Evolutionary conservation across 2,329 filamentous ascomycete species (phyloP).

Genomic region (Madurella fahalii): DNA sequence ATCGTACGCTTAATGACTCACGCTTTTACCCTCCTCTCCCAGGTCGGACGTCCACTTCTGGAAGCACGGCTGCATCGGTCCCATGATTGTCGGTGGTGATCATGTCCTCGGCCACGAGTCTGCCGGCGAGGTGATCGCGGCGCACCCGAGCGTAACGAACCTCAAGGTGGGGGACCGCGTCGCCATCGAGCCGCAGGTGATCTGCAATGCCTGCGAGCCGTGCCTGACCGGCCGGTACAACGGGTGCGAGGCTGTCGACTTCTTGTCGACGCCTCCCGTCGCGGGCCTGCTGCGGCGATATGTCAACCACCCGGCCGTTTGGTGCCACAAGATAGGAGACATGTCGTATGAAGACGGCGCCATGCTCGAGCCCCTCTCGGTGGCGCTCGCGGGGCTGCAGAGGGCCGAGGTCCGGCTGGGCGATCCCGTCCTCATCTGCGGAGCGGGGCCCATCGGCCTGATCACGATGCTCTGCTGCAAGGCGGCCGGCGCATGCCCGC

Average conservation of each 20-base stretch:
- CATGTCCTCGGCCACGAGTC: constrained; percentile 96
- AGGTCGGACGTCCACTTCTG: constrained; percentile 97
- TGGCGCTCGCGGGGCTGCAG: constrained; percentile 84
- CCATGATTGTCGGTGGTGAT: constrained; percentile 85
- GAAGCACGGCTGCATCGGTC: constrained; percentile 91
- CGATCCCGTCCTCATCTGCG: constrained; percentile 84
- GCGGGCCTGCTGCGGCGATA: constrained; percentile 84
- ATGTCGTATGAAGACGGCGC: constrained; percentile 92
- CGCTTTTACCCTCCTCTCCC: constrained; percentile 19
- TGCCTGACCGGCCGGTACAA: constrained; percentile 94
- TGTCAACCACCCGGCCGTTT: constrained; percentile 88
- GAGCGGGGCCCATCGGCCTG: constrained; percentile 89
- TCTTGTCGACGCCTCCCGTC: constrained; percentile 87
- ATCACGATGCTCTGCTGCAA: constrained; percentile 80
- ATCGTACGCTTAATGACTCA: too few species aligned
- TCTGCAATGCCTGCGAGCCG: constrained; percentile 85
- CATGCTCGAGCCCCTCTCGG: constrained; percentile 83
- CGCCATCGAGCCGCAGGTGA: constrained; percentile 89
- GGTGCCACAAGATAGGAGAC: constrained; percentile 93
- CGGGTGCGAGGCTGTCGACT: constrained; percentile 79
- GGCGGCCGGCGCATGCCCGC: constrained; percentile 82
- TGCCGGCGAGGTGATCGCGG: constrained; percentile 76
- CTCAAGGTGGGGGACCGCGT: constrained; percentile 86
- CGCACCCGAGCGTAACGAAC: constrained; percentile 71
- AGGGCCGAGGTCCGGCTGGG: constrained; percentile 76